Percentiles rank a stretch among this genome's conserved stretches.
Conservation (phyloP, 352 stramenopile genomes). For the Pythium brassicae region DNA sequence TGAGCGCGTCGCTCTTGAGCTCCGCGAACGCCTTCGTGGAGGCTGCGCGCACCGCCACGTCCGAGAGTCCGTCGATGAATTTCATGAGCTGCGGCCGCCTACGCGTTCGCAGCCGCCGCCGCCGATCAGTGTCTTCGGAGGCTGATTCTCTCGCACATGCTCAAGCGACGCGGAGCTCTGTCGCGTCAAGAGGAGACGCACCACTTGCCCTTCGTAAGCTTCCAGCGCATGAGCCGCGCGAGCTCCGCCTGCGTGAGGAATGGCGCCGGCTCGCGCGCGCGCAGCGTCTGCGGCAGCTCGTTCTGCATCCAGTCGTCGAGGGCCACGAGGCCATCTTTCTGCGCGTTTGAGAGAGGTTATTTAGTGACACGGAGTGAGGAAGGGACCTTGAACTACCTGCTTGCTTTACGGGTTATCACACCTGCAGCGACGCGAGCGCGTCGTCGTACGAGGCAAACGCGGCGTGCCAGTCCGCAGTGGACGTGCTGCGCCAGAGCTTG, state of each 20-base stretch:
- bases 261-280: conserved; percentile 37
- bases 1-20: conserved; percentile 22
- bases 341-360: neutral
- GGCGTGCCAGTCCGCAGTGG: conserved; percentile 26
- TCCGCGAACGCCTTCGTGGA: conserved; percentile 36
- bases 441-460: conserved; percentile 37
- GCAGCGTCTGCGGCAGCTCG: conserved; percentile 34
- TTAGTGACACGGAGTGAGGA: neutral
- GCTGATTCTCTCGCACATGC: too few species aligned
- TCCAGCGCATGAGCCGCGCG: conserved; percentile 73
- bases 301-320: conserved; percentile 59
- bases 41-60: conserved; percentile 40
- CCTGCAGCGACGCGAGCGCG: conserved; percentile 33
- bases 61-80: conserved; percentile 42
- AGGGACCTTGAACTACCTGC: too few species aligned
- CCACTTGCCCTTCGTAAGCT: conserved; percentile 85
- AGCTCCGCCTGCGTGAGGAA: conserved; percentile 56
- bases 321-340: conserved; percentile 55
- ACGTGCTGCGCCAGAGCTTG: conserved; percentile 23
- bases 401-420: conserved; percentile 7
- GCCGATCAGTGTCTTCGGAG: neutral
- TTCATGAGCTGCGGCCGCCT: conserved; percentile 77
- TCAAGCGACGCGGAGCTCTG: neutral
- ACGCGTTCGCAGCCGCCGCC: neutral
- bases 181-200: conserved; percentile 11